Evolutionary conservation across 2,329 filamentous ascomycete species (phyloP).

Genomic region (Ophiostoma quercus): DNA sequence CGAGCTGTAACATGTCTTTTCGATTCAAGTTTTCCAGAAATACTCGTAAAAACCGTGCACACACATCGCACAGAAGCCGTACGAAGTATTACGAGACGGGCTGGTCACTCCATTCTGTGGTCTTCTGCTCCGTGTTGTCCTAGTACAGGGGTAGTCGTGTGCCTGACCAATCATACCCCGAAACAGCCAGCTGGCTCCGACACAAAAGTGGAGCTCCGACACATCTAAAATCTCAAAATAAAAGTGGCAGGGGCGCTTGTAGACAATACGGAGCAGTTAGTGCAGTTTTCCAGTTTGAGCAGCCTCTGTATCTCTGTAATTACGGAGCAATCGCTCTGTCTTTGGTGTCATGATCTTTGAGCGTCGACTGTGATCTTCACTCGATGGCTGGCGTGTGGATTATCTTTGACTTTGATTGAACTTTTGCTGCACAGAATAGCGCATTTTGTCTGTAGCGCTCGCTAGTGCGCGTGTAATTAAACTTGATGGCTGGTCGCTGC

Average conservation of each 20-base stretch:
- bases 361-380: neutral
- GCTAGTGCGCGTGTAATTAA: conserved; percentile 1
- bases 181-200: conserved; percentile 7
- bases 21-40: neutral
- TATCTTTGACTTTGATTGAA: neutral
- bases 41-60: neutral
- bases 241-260: conserved; percentile 1
- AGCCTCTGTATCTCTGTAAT: neutral
- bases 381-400: conserved; percentile 10
- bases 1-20: neutral
- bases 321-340: neutral
- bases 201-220: neutral
- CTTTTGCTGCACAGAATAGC: neutral
- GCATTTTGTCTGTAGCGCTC: neutral
- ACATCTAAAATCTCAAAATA: neutral
- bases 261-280: neutral
- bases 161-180: neutral
- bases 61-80: neutral
- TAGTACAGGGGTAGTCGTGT: conserved; percentile 8
- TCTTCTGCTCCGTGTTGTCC: neutral
- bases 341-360: neutral
- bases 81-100: neutral
- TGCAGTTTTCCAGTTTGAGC: no score
- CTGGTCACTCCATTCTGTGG: neutral
- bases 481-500: neutral